Base-by-base conservation (phyloP, 345 rosid species). In the Bruguiera sexangula region DNA sequence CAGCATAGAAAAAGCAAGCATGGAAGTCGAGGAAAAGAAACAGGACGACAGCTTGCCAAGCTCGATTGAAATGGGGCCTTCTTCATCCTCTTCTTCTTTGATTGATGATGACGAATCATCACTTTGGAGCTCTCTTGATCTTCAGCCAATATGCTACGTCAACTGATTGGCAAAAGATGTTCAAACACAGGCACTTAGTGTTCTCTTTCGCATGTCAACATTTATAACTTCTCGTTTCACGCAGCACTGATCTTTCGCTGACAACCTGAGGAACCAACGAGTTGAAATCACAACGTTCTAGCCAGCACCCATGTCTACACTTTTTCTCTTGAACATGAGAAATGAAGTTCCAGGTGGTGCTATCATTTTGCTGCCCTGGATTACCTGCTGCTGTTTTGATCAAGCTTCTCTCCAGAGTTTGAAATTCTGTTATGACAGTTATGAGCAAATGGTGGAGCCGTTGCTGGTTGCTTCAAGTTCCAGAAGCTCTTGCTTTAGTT, bases 81-180 rank as follows among this genome's bases (percentile, higher is more conserved):
- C 78, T 60, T 71, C 82, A 48, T 75, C 66, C 3, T 56, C 63
- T 16, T 56, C 70, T 31, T 68, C 78, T 34, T 36, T 65, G 36
- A 72, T 63, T 52, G 74, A 69, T 64, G 87, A 82, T 34, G 83
- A 81, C 15, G 94, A 85, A 72, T 65, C 74, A 46, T 73, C 73
- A 22, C 73, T 86, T 22, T 88, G 94, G 86, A 86, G 84, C 84
- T 79, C 88, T 27, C 89, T 88, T 63, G 91, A 85, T 78, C 91
- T 85, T 10, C 89, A 82, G 31, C 83, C 88, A 18, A 83, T 88
- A 68, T 86, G 93, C 72, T 83, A 67, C 56, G 87, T 86, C 39
- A 85, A 78, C 82, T 88, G 69, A 74, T 60, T 53, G 6, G 30
- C 19, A 19, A 13, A 50, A 31, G 46, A 63, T 13, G 27, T 68